Evolutionary conservation across 2,329 filamentous ascomycete genomes (phyloP), one percentile per base, ranked within the genome.

Genomic region (Macroventuria anomochaeta): DNA sequence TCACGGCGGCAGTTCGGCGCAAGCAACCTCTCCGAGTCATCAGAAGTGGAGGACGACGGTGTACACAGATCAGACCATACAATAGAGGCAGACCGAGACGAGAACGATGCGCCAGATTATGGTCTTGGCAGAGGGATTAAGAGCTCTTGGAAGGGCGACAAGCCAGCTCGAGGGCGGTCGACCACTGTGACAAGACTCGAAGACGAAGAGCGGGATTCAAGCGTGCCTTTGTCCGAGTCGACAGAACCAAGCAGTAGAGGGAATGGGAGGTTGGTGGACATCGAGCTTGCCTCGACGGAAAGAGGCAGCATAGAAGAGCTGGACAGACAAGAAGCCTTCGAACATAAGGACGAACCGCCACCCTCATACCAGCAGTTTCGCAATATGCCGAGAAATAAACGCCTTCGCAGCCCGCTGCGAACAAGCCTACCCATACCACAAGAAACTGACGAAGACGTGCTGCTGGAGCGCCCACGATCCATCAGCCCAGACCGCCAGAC

Each of bases 1-100:
- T 97, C 93, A 61, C 85, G 95, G 63, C 85, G 93, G 39, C 90
- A 96, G 53, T 93, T 97, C 69, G 91, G 91, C 12, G 87, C 88
- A 12, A 91, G 89, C 74, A 86, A 90, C 63, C 78, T 97, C 42
- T 90, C 89, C 31, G 92, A 96, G 62, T 96, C 92, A 58, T 88
- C 89, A 2, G 93, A 96, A 64, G 85, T 89, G 2, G 92, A 95
- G 43, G 86, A 89, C 34, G 88, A 88, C 46, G 83, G 77, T n/a
- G 85, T 62, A 10, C 62, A 65, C 34, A 58, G 57, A 20, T 72
- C 71, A 11, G 86, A 74, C 29, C 85, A 70, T 78, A 82, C 65
- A 78, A 68, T 69, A 67, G 84, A 86, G 55, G 76, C 72, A 3
- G 71, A 78, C 21, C 74, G 74, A 28, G 70, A 72, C 50, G 76